Evolutionary conservation across 495 filamentous ascomycete species (phyloP), one percentile per base, ranked within the genome.

Genomic region (Xylaria scruposa): DNA sequence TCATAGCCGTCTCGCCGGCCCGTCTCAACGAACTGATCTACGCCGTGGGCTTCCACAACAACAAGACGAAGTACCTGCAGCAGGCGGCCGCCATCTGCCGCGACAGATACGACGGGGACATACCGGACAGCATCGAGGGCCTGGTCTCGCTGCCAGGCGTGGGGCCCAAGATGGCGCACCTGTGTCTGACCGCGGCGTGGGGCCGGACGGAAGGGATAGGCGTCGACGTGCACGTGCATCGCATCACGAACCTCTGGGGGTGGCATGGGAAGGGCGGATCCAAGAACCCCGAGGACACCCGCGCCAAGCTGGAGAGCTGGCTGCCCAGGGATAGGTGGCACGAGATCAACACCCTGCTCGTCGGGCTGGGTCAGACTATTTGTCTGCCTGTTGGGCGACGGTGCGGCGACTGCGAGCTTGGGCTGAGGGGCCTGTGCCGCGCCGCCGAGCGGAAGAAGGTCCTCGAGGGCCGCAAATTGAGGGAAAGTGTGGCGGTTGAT

Each of bases 111-210:
- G 78, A 79, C 59, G 88, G 89, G 40, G 96, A 98, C 80, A 97
- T 99, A 72, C 97, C 96, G 0, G 84, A 90, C 63, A 93, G 94
- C 0, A 87, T 95, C 24, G 89, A 90, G 62, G 94, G 91, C 0
- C 85, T 99, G 21, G 90, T 91, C 77, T 86, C 89, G 8, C 88
- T 99, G 0, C 96, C 96, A 0, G 96, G 96, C 2, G 95, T 99
- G 0, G 96, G 96, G 0, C 96, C 96, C 7, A 99, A 99, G 82
- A 99, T 99, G 95, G 96, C 93, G 24, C 94, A 97, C 77, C 87
- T 99, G 4, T 97, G 94, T 80, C 88, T 98, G 87, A 91, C 83
- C 13, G 87, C 82, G 8, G 88, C 88, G 3, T 91, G 90, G 90
- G 82, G 81, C 66, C 78, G 85, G 31, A 85, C 85, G 7, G 85